Evolutionary conservation across 73 alveolate genomes (phyloP).

Genomic region (Symbiodinium pilosum): DNA sequence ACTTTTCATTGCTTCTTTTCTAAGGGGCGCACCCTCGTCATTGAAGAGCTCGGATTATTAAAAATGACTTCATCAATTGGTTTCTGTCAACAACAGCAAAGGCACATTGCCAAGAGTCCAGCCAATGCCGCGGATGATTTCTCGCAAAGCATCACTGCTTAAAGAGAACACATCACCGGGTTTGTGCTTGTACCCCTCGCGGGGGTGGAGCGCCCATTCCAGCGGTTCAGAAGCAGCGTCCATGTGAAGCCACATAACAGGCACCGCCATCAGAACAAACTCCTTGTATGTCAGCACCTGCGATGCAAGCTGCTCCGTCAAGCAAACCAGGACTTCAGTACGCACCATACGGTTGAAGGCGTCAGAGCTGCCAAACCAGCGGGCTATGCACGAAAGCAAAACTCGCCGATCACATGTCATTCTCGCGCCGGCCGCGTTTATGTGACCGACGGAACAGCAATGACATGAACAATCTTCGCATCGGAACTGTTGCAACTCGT

Average conservation of each 20-base stretch:
- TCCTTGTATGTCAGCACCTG: not conserved
- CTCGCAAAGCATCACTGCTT: not conserved
- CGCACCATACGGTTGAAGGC: not conserved
- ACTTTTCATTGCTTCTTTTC: too few species aligned
- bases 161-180: not conserved
- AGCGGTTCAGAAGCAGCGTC: not conserved
- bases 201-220: too few species aligned
- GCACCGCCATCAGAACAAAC: not conserved
- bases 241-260: not conserved
- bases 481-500: not conserved
- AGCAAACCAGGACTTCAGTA: not conserved
- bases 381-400: not conserved
- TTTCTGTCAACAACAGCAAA: too few species aligned
- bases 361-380: not conserved
- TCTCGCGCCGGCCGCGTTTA: not conserved
- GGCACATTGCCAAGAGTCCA: not conserved
- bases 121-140: not conserved
- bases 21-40: too few species aligned
- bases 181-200: not conserved
- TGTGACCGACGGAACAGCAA: not conserved
- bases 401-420: not conserved
- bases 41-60: too few species aligned
- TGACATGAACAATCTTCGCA: not conserved
- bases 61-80: too few species aligned
- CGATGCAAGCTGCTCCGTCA: not conserved